Evolutionary conservation across 2,329 filamentous ascomycete genomes (phyloP), one percentile per base, ranked within the genome.

Genomic region (Hirsutella minnesotensis): DNA sequence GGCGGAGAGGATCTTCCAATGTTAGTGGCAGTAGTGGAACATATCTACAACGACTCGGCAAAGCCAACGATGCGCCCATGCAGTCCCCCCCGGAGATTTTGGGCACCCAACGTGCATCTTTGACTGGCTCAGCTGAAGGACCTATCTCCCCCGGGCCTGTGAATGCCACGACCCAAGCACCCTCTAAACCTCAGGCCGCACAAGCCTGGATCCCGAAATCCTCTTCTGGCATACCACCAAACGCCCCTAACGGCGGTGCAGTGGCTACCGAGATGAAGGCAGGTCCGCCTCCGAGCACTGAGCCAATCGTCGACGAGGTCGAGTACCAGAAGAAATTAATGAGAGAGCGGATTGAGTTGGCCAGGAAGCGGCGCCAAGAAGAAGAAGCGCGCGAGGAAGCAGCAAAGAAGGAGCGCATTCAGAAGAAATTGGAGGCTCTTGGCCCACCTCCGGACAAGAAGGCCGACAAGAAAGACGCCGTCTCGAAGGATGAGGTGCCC

Each of bases 1-100:
- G 88, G 50, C 79, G 88, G 47, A 81, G 90, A 48, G 84, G 84
- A 45, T 95, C 90, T 15, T 96, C 90, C 2, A 94, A 88, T 55
- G 83, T 94, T 34, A 95, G 89, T 59, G 88, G 86, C 43, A 85
- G 84, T 46, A 94, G 87, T 59, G 82, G 83, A 46, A 72, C 76
- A 31, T 76, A 80, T 49, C 72, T 73, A 51, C 75, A 82, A 51
- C 77, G 83, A 30, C 50, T 66, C 30, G 59, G 59, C 31, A 73
- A 69, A 49, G 60, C 60, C 7, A 60, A 58, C 20, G 71, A 75
- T 34, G 57, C 61, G 35, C 48, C 59, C 9, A 57, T 68, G 40
- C 62, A 62, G 0, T 63, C 68, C 3, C 57, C 63, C 3, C 54
- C 61, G 2, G 71, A 76, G 7, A 48, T 68, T 20, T 51, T 68